Base-by-base conservation (phyloP, 2,329 filamentous ascomycete genomes). In the Fusarium equiseti region DNA sequence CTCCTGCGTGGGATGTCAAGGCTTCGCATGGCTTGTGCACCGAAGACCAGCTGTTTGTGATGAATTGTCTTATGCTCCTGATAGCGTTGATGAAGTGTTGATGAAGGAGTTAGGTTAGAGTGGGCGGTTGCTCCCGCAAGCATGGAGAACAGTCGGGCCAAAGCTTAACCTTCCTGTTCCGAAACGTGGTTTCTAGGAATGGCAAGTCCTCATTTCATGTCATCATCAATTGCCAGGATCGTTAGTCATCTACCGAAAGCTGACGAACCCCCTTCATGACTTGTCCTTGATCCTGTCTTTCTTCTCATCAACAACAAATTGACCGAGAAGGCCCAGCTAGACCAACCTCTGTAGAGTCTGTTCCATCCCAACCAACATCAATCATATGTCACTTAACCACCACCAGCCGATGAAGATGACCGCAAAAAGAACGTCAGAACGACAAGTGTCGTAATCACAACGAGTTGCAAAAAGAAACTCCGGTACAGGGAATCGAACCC, bases 401-500 rank as follows among this genome's bases (percentile, higher is more conserved):
- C 20, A 13, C 20, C 20, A 45, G 9, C 6, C 13, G 10, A 26
- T 10, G 6, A n/a, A 15, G 5, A 18, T 26, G 16, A 26, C 16
- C 4, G 24, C 24, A 46, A 46, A 46, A 45, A 27, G 16, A 45
- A n/a, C 1, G n/a, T 24, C 16, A 6, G 7, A 16, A 45, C 18
- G 43, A 45, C 43, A 27, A 45, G 43, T 45, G 43, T 45, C 43
- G 26, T 27, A 13, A 15, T 15, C 10, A n/a, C 11, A 27, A 8
- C 16, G 8, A 18, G 32, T 18, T 27, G 10, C 24, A 27, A 43
- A 43, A n/a, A n/a, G n/a, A 24, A n/a, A 45, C 70, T 72, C 71
- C 69, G 69, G 71, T 73, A 73, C 71, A 72, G 69, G 70, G 70
- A 73, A 73, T 73, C 70, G 69, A 72, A 73, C 69, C 71, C 70